Evolutionary conservation across 352 stramenopile species (phyloP), one percentile per base, ranked within the genome.

Genomic region (Pythium aphanidermatum): DNA sequence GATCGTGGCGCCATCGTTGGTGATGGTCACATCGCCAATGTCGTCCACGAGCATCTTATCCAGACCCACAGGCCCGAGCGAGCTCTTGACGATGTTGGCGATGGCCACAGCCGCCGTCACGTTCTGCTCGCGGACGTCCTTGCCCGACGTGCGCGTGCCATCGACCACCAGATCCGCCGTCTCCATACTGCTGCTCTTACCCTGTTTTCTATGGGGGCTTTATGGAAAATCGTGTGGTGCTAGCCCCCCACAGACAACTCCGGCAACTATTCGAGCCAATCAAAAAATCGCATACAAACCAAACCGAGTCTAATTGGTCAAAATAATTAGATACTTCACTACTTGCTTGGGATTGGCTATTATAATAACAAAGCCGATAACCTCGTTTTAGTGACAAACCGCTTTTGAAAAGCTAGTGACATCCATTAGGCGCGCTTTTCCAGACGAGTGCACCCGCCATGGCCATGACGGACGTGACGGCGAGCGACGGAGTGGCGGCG

Each of bases 1-100:
- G 65, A 99, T 99, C 28, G 97, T 99, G n/a, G 97, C 97, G 39
- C 97, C 97, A 61, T 99, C 97, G 74, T 99, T 99, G 14, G 97
- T 99, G 66, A 99, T 99, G 14, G 96, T 98, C 41, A 99, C 96
- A 74, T 99, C 97, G 48, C 97, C 97, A 57, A 99, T 98, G 69
- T 96, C 83, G 65, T 96, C 86, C 38, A 96, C 96, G 14, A 99
- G 84, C 93, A 98, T 98, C 83, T 99, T 99, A 75, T 99, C 97
- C 25, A 99, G 87, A 20, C 97, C 96, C 16, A 99, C 95, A 21
- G 97, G 97, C 10, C 97, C 97, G 23, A 99, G 82, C 37, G 90
- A 98, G 42, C 85, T 97, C 79, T 99, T 99, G 54, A 99, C 96
- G 68, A 99, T 99, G 79, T 99, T 99, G 40, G 97, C 96, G 41